phyloP scores from a whole-genome alignment of 306 rosid genomes.

The Quercus rubra region DNA sequence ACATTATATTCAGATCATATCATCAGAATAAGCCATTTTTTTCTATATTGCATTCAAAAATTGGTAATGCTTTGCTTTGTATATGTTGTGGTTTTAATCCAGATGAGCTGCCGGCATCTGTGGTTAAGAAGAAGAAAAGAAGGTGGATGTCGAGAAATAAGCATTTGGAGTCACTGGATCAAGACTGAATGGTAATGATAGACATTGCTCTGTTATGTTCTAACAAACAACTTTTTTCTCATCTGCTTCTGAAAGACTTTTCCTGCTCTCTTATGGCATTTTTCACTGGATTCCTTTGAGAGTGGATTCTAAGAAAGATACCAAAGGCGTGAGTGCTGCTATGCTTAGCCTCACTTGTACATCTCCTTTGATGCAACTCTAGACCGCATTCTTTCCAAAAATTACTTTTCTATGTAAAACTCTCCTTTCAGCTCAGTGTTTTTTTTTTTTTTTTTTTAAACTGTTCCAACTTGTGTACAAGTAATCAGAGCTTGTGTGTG shows the following conservation, averaged over 20 bases:
- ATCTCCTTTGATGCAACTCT: not conserved
- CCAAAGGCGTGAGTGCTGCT: not conserved
- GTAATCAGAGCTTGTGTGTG: not conserved
- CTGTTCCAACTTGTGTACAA: not conserved
- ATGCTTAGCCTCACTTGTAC: conserved; percentile 4
- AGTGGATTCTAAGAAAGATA: not conserved
- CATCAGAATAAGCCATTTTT: not conserved
- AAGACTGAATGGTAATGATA: conserved; percentile 17
- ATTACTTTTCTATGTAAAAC: conserved; percentile 5
- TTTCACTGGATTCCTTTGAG: not conserved
- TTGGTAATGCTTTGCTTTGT: not conserved
- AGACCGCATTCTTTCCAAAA: not conserved
- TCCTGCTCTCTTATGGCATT: not conserved
- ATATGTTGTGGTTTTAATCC: conserved; percentile 6
- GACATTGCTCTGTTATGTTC: not conserved
- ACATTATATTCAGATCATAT: not conserved
- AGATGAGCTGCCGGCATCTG: conserved; percentile 36
- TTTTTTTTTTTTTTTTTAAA: not conserved
- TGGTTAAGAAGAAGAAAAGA: conserved; percentile 41
- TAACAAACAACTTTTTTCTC: not conserved
- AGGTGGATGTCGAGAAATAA: conserved; percentile 31
- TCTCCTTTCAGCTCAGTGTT: not conserved
- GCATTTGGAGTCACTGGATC: conserved; percentile 21
- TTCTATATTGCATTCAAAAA: not conserved
- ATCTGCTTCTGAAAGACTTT: not conserved